Evolutionary conservation across 192 early-diverging fungal species (phyloP), one percentile per base, ranked within the genome.

Genomic region (Coemansia aciculifera): DNA sequence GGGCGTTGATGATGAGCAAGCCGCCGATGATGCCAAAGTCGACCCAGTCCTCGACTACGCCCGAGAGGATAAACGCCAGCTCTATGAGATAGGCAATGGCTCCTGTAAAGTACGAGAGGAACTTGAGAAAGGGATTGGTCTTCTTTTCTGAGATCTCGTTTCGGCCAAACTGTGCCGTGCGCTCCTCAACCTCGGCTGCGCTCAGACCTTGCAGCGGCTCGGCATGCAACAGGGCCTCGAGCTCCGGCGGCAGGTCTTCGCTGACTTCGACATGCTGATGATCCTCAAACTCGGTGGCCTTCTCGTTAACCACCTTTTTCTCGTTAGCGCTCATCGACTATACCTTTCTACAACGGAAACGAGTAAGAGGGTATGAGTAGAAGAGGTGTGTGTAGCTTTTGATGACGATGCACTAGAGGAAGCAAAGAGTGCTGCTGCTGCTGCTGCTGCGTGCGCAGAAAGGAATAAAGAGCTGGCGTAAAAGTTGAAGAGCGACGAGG

Each of bases 1-100:
- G 84, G 37, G 95, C 95, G 76, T 97, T 97, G 84, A 90, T 87
- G 36, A 93, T 77, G 64, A 94, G 81, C 31, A 94, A 74, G 7
- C 82, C 93, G 46, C 90, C 68, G 67, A 94, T 93, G 66, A 94
- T 92, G 70, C 91, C 90, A 79, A 95, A 91, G 71, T 95, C 90
- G 62, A 92, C 62, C 90, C 90, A 91, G 68, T 93, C 89, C 67
- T 86, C 81, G 21, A 90, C 89, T 2, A 92, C 85, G 48, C 87
- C 90, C 36, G 92, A 89, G 44, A 95, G 86, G 39, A 96, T 89
- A 73, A 87, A 90, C 10, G 95, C 88, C 43, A 95, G 86, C 83
- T 97, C 95, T 57, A 97, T 92, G 51, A 97, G 83, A 77, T 91
- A 93, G 29, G 93, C 89, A 66, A 95, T 93, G 61, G 94, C 86